These are phyloP conservation scores for Ceratopteris richardii DNA, from an alignment of 75 land plant genomes.

Conservation along the genomic window DNA sequence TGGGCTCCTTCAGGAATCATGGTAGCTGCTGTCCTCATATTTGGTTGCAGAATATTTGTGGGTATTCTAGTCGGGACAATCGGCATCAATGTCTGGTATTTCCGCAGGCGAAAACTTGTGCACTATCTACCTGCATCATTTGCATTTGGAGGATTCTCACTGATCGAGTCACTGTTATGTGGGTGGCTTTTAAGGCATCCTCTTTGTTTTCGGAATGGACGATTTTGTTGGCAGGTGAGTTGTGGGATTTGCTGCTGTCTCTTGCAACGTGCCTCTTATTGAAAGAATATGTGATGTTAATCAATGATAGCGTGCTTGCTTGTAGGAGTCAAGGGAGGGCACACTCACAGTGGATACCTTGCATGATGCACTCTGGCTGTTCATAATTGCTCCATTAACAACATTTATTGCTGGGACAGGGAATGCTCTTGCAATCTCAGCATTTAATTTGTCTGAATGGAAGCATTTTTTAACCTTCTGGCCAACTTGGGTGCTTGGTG, in stretches of 20 bases:
- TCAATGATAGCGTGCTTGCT: not conserved
- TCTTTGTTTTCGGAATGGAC: constrained; percentile 12
- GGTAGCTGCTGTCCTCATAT: constrained; percentile 23
- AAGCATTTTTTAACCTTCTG: constrained; percentile 21
- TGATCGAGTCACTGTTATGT: constrained; percentile 16
- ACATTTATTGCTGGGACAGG: constrained; percentile 28
- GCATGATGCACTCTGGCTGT: constrained; percentile 43
- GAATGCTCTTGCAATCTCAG: constrained; percentile 30
- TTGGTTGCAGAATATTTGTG: constrained; percentile 17
- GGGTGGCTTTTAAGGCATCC: constrained; percentile 28
- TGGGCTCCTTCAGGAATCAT: constrained; percentile 27
- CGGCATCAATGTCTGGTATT: constrained; percentile 26
- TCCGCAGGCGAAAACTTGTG: not conserved
- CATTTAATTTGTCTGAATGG: constrained; percentile 29
- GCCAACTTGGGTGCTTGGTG: constrained; percentile 46
- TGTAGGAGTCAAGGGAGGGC: constrained; percentile 35
- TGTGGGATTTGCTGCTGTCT: not conserved
- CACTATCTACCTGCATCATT: constrained; percentile 12
- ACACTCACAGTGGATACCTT: constrained; percentile 29
- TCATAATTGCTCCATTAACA: constrained; percentile 36
- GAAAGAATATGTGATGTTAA: not conserved
- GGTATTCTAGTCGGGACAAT: constrained; percentile 18
- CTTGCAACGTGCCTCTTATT: not conserved
- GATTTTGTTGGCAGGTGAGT: constrained; percentile 7
- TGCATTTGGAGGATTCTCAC: constrained; percentile 13